Evolutionary conservation across 192 early-diverging fungal genomes (phyloP).

Genomic region (Thamnidium elegans): DNA sequence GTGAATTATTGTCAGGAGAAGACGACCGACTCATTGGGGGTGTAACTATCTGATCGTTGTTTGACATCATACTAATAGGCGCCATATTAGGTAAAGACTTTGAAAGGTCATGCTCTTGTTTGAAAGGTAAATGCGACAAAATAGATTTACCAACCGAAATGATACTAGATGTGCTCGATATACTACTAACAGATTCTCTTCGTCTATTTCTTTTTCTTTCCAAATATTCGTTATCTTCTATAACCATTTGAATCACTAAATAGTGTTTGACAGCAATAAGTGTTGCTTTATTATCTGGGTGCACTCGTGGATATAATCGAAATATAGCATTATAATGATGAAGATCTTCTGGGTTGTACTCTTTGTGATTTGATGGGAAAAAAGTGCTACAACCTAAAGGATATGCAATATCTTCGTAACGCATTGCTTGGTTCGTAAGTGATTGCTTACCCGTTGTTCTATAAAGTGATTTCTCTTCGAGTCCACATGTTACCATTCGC

Average conservation of each 20-base stretch:
- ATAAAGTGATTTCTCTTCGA: slow-evolving; percentile 33
- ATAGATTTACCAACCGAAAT: background rate
- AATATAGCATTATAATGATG: slow-evolving; percentile 28
- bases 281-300: slow-evolving; percentile 32
- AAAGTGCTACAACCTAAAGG: slow-evolving; percentile 32
- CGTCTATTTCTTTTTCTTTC: too few species aligned
- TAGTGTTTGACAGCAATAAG: background rate
- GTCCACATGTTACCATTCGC: slow-evolving; percentile 24
- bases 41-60: too few species aligned
- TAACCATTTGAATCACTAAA: background rate
- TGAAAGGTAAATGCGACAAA: background rate
- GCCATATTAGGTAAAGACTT: background rate
- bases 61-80: too few species aligned
- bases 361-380: slow-evolving; percentile 7
- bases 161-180: too few species aligned
- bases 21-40: too few species aligned
- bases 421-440: slow-evolving; percentile 5
- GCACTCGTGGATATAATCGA: slow-evolving; percentile 25
- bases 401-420: slow-evolving; percentile 23
- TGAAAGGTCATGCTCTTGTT: background rate
- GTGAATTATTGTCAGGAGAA: too few species aligned
- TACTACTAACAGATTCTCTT: too few species aligned
- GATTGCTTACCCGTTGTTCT: slow-evolving; percentile 24
- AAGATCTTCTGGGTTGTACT: slow-evolving; percentile 14
- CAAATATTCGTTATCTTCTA: background rate